Conservation (phyloP, 805 yeast species). For the Nakazawaea holstii region DNA sequence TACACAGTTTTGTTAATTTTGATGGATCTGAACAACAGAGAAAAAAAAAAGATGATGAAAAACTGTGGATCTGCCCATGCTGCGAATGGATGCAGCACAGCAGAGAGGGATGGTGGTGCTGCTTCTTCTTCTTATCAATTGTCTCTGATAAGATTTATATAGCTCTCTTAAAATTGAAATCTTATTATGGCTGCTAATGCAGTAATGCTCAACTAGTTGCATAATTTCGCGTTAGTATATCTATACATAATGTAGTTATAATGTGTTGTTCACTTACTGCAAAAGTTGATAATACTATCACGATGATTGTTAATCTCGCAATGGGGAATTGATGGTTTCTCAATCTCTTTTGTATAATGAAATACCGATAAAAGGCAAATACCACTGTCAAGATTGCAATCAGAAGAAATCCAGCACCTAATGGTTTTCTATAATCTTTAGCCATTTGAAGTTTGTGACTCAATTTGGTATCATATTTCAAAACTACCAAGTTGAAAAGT, state of each 20-base stretch:
- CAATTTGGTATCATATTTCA: not conserved
- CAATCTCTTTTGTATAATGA: constrained; percentile 35
- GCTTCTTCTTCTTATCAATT: too few relatives aligned
- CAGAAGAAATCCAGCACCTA: constrained; percentile 29
- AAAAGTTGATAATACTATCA: constrained; percentile 28
- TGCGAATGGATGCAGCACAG: too few relatives aligned
- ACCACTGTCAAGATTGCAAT: constrained; percentile 37
- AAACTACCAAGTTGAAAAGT: constrained; percentile 33
- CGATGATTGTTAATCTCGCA: constrained; percentile 30
- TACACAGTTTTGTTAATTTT: too few relatives aligned
- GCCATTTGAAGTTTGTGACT: constrained; percentile 8
- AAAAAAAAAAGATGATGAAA: too few relatives aligned
- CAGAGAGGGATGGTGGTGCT: too few relatives aligned
- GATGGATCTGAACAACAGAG: too few relatives aligned
- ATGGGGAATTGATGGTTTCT: constrained; percentile 37
- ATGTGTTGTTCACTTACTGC: constrained; percentile 24
- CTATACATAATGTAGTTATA: not conserved
- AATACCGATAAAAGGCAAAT: constrained; percentile 40
- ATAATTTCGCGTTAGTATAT: not conserved
- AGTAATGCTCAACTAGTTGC: constrained; percentile 1
- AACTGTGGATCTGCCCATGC: too few relatives aligned
- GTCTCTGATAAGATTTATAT: too few relatives aligned
- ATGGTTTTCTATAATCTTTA: constrained; percentile 16
- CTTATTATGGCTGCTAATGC: constrained; percentile 2
- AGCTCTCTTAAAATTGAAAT: not conserved